Evolutionary conservation across 2,329 filamentous ascomycete genomes (phyloP).

Genomic region (Penicillium sp.): DNA sequence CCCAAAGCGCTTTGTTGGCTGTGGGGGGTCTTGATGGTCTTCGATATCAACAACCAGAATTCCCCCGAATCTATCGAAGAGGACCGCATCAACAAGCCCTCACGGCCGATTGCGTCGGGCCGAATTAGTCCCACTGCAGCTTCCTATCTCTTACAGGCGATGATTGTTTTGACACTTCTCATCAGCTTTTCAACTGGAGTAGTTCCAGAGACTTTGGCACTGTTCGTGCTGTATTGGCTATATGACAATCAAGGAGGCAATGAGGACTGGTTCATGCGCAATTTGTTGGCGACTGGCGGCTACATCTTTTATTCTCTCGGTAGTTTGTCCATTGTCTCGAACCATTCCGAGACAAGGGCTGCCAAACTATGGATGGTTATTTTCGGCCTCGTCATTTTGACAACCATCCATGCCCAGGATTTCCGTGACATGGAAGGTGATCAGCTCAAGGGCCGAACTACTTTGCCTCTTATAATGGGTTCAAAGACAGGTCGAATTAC

Average conservation of each 20-base stretch:
- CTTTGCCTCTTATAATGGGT: slow-evolving; percentile 11
- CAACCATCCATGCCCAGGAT: slow-evolving; percentile 15
- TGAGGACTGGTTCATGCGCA: slow-evolving; percentile 15
- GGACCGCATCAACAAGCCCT: slow-evolving; percentile 14
- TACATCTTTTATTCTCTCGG: slow-evolving; percentile 13
- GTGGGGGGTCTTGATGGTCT: slow-evolving; percentile 13
- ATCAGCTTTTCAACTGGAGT: slow-evolving; percentile 10
- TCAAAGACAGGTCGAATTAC: slow-evolving; percentile 3
- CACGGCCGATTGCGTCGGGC: slow-evolving; percentile 10
- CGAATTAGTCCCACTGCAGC: slow-evolving; percentile 10
- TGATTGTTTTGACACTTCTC: slow-evolving; percentile 8
- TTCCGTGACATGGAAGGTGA: slow-evolving; percentile 15
- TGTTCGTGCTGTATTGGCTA: slow-evolving; percentile 13
- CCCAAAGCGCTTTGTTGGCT: slow-evolving; percentile 8
- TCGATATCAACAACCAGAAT: slow-evolving; percentile 15
- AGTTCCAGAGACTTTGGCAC: slow-evolving; percentile 10
- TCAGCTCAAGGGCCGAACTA: slow-evolving; percentile 9
- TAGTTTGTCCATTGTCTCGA: slow-evolving; percentile 8
- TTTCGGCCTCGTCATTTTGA: slow-evolving; percentile 13
- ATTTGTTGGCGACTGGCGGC: slow-evolving; percentile 12
- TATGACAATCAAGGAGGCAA: slow-evolving; percentile 14
- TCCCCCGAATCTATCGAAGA: slow-evolving; percentile 14
- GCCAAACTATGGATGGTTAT: slow-evolving; percentile 12
- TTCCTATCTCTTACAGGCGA: slow-evolving; percentile 3
- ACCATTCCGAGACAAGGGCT: slow-evolving; percentile 4